Evolutionary conservation across 495 filamentous ascomycete genomes (phyloP).

Genomic region (Letharia columbiana): DNA sequence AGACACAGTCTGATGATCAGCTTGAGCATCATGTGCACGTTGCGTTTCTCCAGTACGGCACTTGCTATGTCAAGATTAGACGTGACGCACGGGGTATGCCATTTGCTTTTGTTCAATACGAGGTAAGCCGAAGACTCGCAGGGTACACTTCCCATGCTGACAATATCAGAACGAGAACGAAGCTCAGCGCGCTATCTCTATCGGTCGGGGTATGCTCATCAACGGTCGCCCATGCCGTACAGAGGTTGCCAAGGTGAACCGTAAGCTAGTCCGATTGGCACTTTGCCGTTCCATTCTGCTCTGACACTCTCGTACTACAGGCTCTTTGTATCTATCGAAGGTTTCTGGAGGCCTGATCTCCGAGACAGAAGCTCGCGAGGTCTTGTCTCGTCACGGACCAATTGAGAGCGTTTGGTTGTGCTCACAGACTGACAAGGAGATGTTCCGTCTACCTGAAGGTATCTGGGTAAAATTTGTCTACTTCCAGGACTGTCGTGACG

Average conservation of each 20-base stretch:
- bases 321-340: slow-evolving; percentile 42
- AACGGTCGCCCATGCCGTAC: slow-evolving; percentile 50
- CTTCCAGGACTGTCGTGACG: slow-evolving; percentile 35
- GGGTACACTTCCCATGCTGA: slow-evolving; percentile 22
- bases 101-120: slow-evolving; percentile 56
- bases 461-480: slow-evolving; percentile 43
- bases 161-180: slow-evolving; percentile 31
- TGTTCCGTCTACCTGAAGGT: slow-evolving; percentile 36
- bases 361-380: slow-evolving; percentile 35
- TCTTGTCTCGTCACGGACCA: slow-evolving; percentile 29
- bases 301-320: slow-evolving; percentile 27
- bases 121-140: slow-evolving; percentile 33
- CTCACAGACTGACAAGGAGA: slow-evolving; percentile 29
- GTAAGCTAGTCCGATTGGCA: slow-evolving; percentile 31
- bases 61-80: slow-evolving; percentile 54
- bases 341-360: slow-evolving; percentile 33
- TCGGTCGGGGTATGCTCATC: slow-evolving; percentile 41
- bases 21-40: slow-evolving; percentile 46
- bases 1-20: slow-evolving; percentile 39
- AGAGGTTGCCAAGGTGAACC: slow-evolving; percentile 46
- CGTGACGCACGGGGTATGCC: slow-evolving; percentile 51
- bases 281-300: neutral
- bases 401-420: slow-evolving; percentile 28
- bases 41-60: slow-evolving; percentile 44
- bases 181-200: slow-evolving; percentile 40